Evolutionary conservation across 116 monocot species (phyloP), one percentile per base, ranked within the genome.

Genomic region (Papilionanthe hybrid): DNA sequence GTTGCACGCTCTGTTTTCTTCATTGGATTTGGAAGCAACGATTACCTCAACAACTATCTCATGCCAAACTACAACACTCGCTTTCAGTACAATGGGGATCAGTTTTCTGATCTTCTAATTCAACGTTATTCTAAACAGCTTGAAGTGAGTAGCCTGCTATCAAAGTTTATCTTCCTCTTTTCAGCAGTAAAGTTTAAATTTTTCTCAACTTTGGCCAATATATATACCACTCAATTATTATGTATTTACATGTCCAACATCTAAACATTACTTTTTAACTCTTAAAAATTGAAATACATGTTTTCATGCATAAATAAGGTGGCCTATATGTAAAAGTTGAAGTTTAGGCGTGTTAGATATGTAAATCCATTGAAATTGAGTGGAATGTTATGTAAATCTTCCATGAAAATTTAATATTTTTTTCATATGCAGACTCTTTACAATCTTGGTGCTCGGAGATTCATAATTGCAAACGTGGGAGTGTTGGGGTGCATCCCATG

Each of bases 1-100:
- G 78, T 94, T 11, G 55, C 79, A 7, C 80, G 72, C 27, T 89
- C 86, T 83, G 79, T 97, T 72, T 89, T 94, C 74, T 94, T 94
- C 79, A 71, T 97, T 2, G 94, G 94, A 56, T 89, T 97, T 89
- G 97, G 94, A 17, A 94, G 94, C 91, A 97, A 97, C 23, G 97
- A 94, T 87, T 94, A 94, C 89, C 86, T 94, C 20, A 97, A 97
- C 83, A 94, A 97, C 90, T 97, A 94, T 79, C 84, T 97, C 29
- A 77, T 91, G 88, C 92, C 94, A 9, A 94, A 93, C 84, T 97
- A 89, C 81, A 63, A 89, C 85, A 94, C 97, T 20, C 81, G 85
- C 43, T 83, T 78, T 37, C 84, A 85, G 63, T 98, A 91, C 84
- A 80, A 87, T 45, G 84, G 78, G 5, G 85, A 88, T 30, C 92